Evolutionary conservation across 352 stramenopile species (phyloP), one percentile per base, ranked within the genome.

Genomic region (Halophytophthora polymorphica): DNA sequence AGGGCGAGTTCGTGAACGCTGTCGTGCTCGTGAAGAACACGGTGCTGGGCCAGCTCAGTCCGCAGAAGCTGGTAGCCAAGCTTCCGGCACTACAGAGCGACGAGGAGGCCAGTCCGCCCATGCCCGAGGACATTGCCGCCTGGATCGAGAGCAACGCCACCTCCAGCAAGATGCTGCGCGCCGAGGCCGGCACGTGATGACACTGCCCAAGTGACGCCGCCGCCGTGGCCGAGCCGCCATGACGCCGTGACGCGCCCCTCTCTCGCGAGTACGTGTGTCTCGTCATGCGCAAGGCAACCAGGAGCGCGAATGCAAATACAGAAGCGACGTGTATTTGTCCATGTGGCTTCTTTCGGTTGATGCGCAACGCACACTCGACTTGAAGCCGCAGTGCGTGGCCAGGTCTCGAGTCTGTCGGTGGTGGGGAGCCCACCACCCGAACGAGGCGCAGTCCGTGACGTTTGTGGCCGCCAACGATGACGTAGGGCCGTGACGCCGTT

Each of bases 11-110:
- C 57, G 68, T 95, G 18, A 80, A 95, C 53, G 83, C 83, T n/a
- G 79, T 95, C 48, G 65, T 93, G 22, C 51, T 93, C n/a, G 85
- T 93, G 18, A 95, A 95, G 72, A 95, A 95, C 68, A 85, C 58
- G 4, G 83, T 93, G 39, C 43, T 95, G 15, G 85, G 85, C 8
- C 54, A 64, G n/a, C 59, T 89, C 6, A 69, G 53, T 18, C 85
- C 83, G 2, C 45, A 62, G 19, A 66, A 86, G 40, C 65, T 95
- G 48, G 61, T 95, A 6, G 64, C 68, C n/a, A 84, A 77, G 61
- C 65, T 92, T 13, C 66, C 66, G 11, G 58, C 42, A 2, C 50
- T 71, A 12, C 53, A 64, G 14, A 28, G 50, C 0, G 58, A 68
- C 18, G 71, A 83, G 31, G 29, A 65, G 15, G 35, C 36, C 18